Evolutionary conservation across 306 rosid genomes (phyloP), one percentile per base, ranked within the genome.

Genomic region (Cicer pinnatifidum): DNA sequence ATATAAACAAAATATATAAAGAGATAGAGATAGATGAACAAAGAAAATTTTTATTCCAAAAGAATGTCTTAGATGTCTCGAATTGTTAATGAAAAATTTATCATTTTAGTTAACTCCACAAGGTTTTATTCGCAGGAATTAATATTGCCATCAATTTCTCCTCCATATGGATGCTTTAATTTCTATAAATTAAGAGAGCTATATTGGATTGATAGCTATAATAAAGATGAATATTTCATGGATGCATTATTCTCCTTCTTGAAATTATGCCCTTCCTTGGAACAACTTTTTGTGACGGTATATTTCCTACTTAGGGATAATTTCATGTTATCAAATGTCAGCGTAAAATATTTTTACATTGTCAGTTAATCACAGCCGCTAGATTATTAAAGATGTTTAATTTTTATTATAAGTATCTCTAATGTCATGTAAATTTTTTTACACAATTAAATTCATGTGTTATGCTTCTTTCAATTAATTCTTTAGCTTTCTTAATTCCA

Each of bases 161-260:
- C 85, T 20, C 39, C 80, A 64, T 43, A 51, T 48, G 83, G 84
- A 53, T 76, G 78, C 75, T 90, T 92, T 76, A 70, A 73, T 43
- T 92, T 92, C 80, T 92, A 92, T 38, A 85, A 82, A 38, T 58
- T 92, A 79, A 82, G 80, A 76, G 90, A 88, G 75, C 56, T 92
- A 67, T 75, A 90, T 90, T 88, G 96, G 97, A 90, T 92, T 57
- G 91, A 81, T 64, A 78, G 67, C 64, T 53, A 51, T 35, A 63
- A 86, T 15, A 80, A 83, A 53, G 84, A 69, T 78, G 86, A 69
- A 63, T 61, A 40, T 71, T 82, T 23, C 81, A 77, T 62, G 51
- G 86, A 87, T 57, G 80, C 81, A 51, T 73, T 88, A 23, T 65
- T 87, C 59, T 81, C 80, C 74, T 87, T 92, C 70, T 62, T 90